Base-by-base conservation (phyloP, 2,329 filamentous ascomycete species). In the Sporothrix variecibatus region DNA sequence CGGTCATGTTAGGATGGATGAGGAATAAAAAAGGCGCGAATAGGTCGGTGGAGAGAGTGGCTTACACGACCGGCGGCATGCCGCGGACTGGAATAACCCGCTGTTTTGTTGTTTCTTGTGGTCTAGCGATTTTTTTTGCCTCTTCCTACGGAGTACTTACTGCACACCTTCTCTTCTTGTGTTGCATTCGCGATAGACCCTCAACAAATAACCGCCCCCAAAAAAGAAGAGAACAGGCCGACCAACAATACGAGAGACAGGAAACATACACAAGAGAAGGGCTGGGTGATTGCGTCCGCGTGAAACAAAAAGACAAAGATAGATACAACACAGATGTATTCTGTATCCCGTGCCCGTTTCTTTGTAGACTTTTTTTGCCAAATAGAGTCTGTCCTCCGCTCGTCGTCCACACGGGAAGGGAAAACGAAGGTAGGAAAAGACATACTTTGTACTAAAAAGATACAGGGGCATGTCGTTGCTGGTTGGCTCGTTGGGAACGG, bases 401-500 rank as follows among this genome's bases (percentile, higher is more conserved):
- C 58, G 31, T 2, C 28, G 17, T 38, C 53, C 23, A n/a, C 58
- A 40, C 58, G 20, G 58, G 17, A 62, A 40, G 31, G 31, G 8
- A 1, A 49, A 40, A 62, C 1, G 31, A 62, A 12, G 28, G 20
- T 17, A 38, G 58, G 31, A n/a, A 38, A 62, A 5, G 26, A 31
- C 28, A 31, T 12, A n/a, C n/a, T n/a, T n/a, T n/a, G n/a, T n/a
- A n/a, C 43, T 15, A 49, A 15, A 49, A 20, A 2, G 56, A 20
- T 62, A n/a, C 58, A 62, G 58, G 58, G 58, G 58, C 31, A 62
- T 12, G 31, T 40, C 31, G 58, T 62, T 31, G 58, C 23, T 62
- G 58, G 58, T 62, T 62, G 58, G 58, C n/a, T n/a, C n/a, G n/a
- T 12, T 40, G 58, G 31, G 15, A 62, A 11, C 12, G 31, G 58